phyloP scores from a whole-genome alignment of 2,329 filamentous ascomycete species.

The Cladosporium colombiae region DNA sequence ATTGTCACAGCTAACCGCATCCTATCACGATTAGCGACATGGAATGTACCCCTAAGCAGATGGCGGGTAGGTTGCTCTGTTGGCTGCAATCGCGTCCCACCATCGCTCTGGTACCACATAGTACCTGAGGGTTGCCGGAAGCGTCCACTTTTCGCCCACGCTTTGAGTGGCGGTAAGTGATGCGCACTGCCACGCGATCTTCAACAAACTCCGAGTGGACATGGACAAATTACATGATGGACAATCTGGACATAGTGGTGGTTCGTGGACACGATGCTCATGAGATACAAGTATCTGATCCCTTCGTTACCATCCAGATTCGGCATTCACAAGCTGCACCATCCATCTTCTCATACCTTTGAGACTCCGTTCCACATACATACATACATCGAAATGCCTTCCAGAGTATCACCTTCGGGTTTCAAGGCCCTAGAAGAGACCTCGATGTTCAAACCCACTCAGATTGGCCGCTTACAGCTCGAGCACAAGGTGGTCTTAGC shows the following conservation, averaged over 20 bases:
- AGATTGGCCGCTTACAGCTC: slow-evolving; percentile 37
- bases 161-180: neutral
- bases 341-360: neutral
- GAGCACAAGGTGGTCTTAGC: slow-evolving; percentile 43
- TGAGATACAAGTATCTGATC: neutral
- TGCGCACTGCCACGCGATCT: neutral
- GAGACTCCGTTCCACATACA: too few species aligned
- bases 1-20: neutral
- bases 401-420: slow-evolving; percentile 21
- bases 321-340: neutral
- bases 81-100: neutral
- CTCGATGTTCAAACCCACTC: slow-evolving; percentile 38
- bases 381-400: slow-evolving; percentile 19
- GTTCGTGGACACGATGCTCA: neutral
- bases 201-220: neutral
- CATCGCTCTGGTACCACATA: neutral
- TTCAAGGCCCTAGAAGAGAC: slow-evolving; percentile 25
- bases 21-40: neutral
- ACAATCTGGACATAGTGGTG: neutral
- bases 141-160: slow-evolving; percentile 2
- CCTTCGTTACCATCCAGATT: neutral
- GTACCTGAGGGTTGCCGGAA: neutral
- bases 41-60: neutral
- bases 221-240: neutral
- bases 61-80: neutral